phyloP scores from a whole-genome alignment of 2,329 filamentous ascomycete species.

The Fusarium continuum region DNA sequence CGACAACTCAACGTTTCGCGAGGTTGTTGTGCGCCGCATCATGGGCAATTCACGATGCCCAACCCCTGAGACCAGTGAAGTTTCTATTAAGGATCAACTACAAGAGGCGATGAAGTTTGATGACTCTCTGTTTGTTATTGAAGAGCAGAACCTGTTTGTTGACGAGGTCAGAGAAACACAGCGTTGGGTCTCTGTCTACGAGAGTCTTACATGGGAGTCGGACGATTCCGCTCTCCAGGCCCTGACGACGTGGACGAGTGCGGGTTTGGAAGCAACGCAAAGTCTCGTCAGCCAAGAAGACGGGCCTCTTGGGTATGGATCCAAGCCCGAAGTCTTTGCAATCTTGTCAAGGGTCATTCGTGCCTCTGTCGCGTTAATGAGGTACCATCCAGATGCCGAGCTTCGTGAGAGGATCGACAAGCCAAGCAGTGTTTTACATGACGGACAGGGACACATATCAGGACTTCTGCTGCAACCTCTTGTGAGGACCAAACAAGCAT shows the following conservation, averaged over 20 bases:
- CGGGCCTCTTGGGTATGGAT: conserved; percentile 77
- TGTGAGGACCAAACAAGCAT: conserved; percentile 2
- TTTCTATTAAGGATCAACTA: conserved; percentile 53
- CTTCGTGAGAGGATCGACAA: conserved; percentile 22
- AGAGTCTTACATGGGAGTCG: conserved; percentile 33
- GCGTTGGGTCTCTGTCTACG: conserved; percentile 70
- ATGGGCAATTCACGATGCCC: conserved; percentile 37
- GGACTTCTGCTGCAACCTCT: conserved; percentile 41
- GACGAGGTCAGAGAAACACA: conserved; percentile 80
- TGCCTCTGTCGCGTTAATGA: conserved; percentile 49
- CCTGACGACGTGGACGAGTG: conserved; percentile 58
- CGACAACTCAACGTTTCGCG: conserved; percentile 49
- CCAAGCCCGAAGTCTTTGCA: conserved; percentile 73
- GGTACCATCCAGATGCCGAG: conserved; percentile 20
- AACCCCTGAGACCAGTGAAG: conserved; percentile 16
- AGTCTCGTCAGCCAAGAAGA: conserved; percentile 55
- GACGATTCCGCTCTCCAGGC: conserved; percentile 38
- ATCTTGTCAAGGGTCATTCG: conserved; percentile 62
- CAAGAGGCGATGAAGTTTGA: conserved; percentile 61
- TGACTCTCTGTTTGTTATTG: conserved; percentile 80
- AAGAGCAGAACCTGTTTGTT: conserved; percentile 94
- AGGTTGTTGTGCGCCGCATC: conserved; percentile 55
- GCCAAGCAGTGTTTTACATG: conserved; percentile 1
- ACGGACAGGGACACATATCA: conserved; percentile 40
- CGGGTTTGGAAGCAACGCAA: conserved; percentile 58